Evolutionary conservation across 129 eudicot genomes (phyloP), one percentile per base, ranked within the genome.

Genomic region (Flaveria ramosissima): DNA sequence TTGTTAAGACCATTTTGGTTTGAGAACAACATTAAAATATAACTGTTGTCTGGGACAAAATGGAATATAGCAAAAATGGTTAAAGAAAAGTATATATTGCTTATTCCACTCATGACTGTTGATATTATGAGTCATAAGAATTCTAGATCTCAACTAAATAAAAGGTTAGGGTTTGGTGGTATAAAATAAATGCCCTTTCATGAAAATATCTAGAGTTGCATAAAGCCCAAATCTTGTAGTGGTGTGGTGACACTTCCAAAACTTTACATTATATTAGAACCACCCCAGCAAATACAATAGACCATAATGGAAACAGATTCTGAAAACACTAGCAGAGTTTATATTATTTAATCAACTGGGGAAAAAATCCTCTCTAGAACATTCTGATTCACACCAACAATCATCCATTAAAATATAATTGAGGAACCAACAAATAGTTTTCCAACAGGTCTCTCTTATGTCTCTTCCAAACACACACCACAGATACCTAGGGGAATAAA

Each of bases 231-330:
- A 67, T 61, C n/a, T 67, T 56, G 52, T 72, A 14, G 36, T 64
- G 17, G 51, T 20, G 36, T 64, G 17, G 61, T 20, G 66, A 50
- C 71, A 21, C 72, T 64, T 78, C 71, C 82, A 32, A 60, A 78
- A 32, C 62, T 46, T 47, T 78, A 32, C 12, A 27, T 48, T 41
- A 72, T n/a, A 73, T 52, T 65, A 74, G 66, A 68, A 81, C 75
- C 74, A 0, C 41, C 62, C 60, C 77, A 76, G 45, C 81, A 70
- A 3, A 76, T 41, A 77, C 30, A 71, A 66, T 59, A 82, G 53
- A 77, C 72, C 53, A 77, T 73, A 60, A 61, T 78, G 80, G 83
- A 83, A 73, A 74, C 80, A 83, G 85, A 88, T 86, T 86, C 93
- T 76, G 81, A 67, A 83, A 77, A 80, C 91, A 86, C 88, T 81